phyloP scores from a whole-genome alignment of 768 basidiomycete species.

The Hygrocybe punicea region DNA sequence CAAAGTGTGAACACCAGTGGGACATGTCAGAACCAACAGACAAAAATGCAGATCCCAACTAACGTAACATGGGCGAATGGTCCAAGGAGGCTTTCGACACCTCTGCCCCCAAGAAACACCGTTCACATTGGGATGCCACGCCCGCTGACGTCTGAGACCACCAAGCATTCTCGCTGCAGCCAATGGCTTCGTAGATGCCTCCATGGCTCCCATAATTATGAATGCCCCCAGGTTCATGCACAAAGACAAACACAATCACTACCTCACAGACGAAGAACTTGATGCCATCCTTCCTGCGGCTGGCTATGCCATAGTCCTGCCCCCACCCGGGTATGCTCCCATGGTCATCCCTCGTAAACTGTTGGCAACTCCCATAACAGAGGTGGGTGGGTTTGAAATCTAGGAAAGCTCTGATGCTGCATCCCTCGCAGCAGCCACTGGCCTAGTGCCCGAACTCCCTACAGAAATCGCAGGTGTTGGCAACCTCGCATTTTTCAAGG shows the following conservation, averaged over 20 bases:
- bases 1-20: slow-evolving; percentile 79
- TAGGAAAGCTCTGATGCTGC: slow-evolving; percentile 93
- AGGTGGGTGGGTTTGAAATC: slow-evolving; percentile 89
- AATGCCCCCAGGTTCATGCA: no score
- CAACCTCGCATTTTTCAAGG: slow-evolving; percentile 95
- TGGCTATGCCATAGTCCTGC: slow-evolving; percentile 89
- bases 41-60: slow-evolving; percentile 63
- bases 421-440: slow-evolving; percentile 80
- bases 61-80: slow-evolving; percentile 62
- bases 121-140: slow-evolving; percentile 94
- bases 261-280: slow-evolving; percentile 92
- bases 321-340: slow-evolving; percentile 91
- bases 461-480: slow-evolving; percentile 99
- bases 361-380: slow-evolving; percentile 52
- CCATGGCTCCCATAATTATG: slow-evolving; percentile 82
- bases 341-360: slow-evolving; percentile 61
- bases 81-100: slow-evolving; percentile 71
- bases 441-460: slow-evolving; percentile 85
- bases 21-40: slow-evolving; percentile 62
- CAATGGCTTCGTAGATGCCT: slow-evolving; percentile 44
- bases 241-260: no score
- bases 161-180: slow-evolving; percentile 83
- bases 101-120: slow-evolving; percentile 82
- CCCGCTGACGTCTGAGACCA: slow-evolving; percentile 76
- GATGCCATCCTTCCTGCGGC: slow-evolving; percentile 81